These are phyloP conservation scores for Baudoinia panamericana DNA, from an alignment of 495 filamentous ascomycete genomes.

Conservation along the genomic window DNA sequence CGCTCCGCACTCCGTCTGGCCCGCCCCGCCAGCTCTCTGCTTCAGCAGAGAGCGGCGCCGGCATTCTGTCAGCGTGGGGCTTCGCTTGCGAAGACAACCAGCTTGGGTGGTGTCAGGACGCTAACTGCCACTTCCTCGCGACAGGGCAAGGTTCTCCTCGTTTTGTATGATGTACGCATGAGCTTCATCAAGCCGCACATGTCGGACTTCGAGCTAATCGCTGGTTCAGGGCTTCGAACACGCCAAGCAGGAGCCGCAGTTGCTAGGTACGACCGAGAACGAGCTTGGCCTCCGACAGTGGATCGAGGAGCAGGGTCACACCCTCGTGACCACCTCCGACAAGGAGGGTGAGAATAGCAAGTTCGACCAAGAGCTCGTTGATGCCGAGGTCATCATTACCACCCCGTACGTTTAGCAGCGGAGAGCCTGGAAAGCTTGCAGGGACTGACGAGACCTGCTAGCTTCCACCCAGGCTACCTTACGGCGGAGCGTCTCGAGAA, in stretches of 20 bases:
- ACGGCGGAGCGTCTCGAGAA: slow-evolving; percentile 91
- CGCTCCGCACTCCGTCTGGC: slow-evolving; percentile 45
- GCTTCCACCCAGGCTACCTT: slow-evolving; percentile 97
- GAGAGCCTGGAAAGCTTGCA: no score
- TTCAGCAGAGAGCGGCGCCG: slow-evolving; percentile 32
- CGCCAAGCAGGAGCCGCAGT: slow-evolving; percentile 61
- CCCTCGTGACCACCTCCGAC: slow-evolving; percentile 89
- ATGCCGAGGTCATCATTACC: slow-evolving; percentile 97
- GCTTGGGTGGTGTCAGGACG: slow-evolving; percentile 31
- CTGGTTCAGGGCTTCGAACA: slow-evolving; percentile 48
- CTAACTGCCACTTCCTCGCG: slow-evolving; percentile 44
- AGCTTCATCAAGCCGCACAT: no score
- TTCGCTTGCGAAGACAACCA: slow-evolving; percentile 24
- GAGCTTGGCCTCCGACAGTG: slow-evolving; percentile 93
- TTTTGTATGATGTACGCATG: slow-evolving; percentile 61
- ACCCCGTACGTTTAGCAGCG: slow-evolving; percentile 69
- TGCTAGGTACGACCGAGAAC: slow-evolving; percentile 94
- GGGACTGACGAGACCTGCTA: slow-evolving; percentile 27
- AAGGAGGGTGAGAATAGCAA: slow-evolving; percentile 89
- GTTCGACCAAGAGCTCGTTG: slow-evolving; percentile 89
- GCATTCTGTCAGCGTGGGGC: slow-evolving; percentile 26
- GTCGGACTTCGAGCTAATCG: slow-evolving; percentile 9
- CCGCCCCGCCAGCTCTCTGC: slow-evolving; percentile 44
- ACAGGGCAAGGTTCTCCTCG: slow-evolving; percentile 63
- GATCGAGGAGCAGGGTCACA: slow-evolving; percentile 92